Evolutionary conservation across 148 eudicot genomes (phyloP).

Genomic region (Fagopyrum esculentum): DNA sequence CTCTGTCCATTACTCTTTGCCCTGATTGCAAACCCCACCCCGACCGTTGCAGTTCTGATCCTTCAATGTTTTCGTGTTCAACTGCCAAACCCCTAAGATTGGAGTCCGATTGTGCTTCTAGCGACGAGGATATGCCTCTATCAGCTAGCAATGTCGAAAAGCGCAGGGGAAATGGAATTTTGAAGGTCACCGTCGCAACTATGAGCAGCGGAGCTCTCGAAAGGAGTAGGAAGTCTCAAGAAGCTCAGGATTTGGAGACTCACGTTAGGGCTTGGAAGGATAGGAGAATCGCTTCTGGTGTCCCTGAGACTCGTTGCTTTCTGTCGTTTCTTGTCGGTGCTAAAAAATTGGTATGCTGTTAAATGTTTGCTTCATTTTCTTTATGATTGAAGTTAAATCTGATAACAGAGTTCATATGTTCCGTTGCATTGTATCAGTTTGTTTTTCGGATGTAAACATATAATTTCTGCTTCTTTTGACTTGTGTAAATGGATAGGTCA

Average conservation of each 20-base stretch:
- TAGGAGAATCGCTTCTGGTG: slow-evolving; percentile 32
- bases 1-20: not conserved
- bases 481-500: not conserved
- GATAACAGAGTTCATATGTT: not conserved
- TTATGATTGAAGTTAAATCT: not conserved
- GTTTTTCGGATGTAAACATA: not conserved
- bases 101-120: slow-evolving; percentile 11
- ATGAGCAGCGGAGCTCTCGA: slow-evolving; percentile 16
- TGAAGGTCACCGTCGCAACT: slow-evolving; percentile 26
- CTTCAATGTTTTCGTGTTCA: slow-evolving; percentile 12
- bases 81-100: slow-evolving; percentile 27
- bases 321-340: slow-evolving; percentile 46
- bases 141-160: not conserved
- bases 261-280: slow-evolving; percentile 34
- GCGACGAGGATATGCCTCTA: not conserved
- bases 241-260: slow-evolving; percentile 27
- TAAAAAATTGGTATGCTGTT: slow-evolving; percentile 37
- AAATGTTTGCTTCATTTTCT: not conserved
- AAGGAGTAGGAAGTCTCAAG: slow-evolving; percentile 15
- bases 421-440: not conserved
- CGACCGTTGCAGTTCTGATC: not conserved
- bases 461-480: not conserved
- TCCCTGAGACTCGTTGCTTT: slow-evolving; percentile 31
- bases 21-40: not conserved
- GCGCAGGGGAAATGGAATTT: slow-evolving; percentile 2